Conservation (phyloP, 2,329 filamentous ascomycete species). For the Aspergillus spinulosporus region DNA sequence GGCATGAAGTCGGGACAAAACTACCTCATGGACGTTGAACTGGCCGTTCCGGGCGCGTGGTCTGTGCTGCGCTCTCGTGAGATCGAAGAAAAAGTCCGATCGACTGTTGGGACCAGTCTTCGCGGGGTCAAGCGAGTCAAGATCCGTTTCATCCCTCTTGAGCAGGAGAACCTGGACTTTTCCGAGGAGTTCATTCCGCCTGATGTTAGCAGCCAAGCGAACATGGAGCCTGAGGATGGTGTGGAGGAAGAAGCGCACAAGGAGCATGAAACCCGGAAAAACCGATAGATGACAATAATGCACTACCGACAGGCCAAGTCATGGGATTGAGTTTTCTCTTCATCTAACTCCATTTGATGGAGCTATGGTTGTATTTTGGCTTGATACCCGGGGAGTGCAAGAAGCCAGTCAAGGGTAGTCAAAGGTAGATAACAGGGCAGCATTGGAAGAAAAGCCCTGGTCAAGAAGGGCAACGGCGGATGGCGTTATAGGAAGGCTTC, state of each 20-base stretch:
- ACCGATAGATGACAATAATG: conserved; percentile 2
- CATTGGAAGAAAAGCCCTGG: neutral
- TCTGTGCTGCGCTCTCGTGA: conserved; percentile 67
- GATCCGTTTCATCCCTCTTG: conserved; percentile 76
- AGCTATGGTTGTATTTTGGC: neutral
- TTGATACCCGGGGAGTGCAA: conserved; percentile 8
- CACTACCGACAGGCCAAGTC: neutral
- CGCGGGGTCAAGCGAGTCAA: conserved; percentile 81
- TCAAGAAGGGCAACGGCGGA: neutral
- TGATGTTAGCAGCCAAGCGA: conserved; percentile 58
- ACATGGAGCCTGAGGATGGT: conserved; percentile 62
- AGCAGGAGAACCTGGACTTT: conserved; percentile 57
- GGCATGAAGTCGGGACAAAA: conserved; percentile 97
- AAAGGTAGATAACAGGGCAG: neutral
- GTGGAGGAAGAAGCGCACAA: conserved; percentile 35
- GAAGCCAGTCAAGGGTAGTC: neutral
- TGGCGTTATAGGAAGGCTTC: neutral
- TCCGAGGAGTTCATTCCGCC: conserved; percentile 78
- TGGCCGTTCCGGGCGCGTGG: conserved; percentile 76
- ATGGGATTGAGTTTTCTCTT: conserved; percentile 1
- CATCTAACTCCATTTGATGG: too few relatives aligned
- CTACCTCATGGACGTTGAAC: conserved; percentile 85
- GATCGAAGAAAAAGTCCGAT: conserved; percentile 73
- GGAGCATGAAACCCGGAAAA: conserved; percentile 29
- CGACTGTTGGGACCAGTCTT: conserved; percentile 71